Base-by-base conservation (phyloP, 257 asterid genomes). In the Forsythia suspensa region DNA sequence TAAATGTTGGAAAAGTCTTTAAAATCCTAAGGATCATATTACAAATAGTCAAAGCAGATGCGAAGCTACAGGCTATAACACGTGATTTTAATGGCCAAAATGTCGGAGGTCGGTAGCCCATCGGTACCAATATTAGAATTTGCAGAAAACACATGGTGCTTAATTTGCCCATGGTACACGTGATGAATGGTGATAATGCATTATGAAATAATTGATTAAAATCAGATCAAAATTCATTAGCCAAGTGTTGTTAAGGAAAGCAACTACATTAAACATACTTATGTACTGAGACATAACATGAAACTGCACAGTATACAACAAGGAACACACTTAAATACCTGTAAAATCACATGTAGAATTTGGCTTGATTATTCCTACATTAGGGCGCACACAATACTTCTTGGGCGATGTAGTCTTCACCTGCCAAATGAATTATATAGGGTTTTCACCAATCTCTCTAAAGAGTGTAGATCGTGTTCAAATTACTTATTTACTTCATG, bases 341-440 rank as follows among this genome's bases (percentile, higher is more conserved):
- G 89, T 91, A 81, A 94, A 91, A 57, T 87, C 92, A 83, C 82
- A 82, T 66, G 93, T 82, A 71, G 98, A 84, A 36, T 87, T 91
- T 76, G 97, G 97, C 88, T 88, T 94, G 88, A 94, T 86, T 77
- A 94, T 87, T 65, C 98, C 98, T 59, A 86, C 86, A 85, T 94
- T 94, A 68, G 97, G 98, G 69, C 94, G 88, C 76, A 94, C 98
- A 38, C 96, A 90, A 81, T 92, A 94, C 85, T 89, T 94, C 91
- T 89, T 94, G 21, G 97, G 98, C 15, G 98, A 92, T 73, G 98
- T 94, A 67, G 98, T 94, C 85, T 92, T 94, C 68, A 94, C 97
- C 98, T 94, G 90, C 63, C 81, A 87, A 68, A 84, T 80, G 70
- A 48, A 77, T 40, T 71, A 39, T 72, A 61, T 68, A 51, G 16